Evolutionary conservation across 768 basidiomycete species (phyloP), one percentile per base, ranked within the genome.

Genomic region (Lyophyllum shimeji): DNA sequence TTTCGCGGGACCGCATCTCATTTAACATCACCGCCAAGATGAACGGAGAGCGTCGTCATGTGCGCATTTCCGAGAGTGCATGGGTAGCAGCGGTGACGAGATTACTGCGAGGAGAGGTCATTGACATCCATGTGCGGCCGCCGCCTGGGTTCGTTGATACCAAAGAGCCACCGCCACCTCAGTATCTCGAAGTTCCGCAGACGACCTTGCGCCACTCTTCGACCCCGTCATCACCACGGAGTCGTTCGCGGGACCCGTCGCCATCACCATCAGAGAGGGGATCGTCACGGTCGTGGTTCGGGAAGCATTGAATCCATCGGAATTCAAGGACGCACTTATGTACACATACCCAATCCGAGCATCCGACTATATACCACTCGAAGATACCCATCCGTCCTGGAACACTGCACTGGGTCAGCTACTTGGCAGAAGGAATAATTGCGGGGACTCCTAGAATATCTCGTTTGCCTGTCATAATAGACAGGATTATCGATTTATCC

Each of bases 61-160:
- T 80, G 37, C 75, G 75, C 52, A 86, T 83, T 62, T 85, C 74
- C 37, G 79, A 70, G 43, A 75, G 67, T 33, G 84, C 76, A 33
- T 86, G 84, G 84, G 57, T 69, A 5, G 69, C 68, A 1, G 68
- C 82, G 4, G 60, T 75, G 11, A 55, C 72, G 1, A 71, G 73
- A 51, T 62, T 85, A 50, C 49, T 74, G 7, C 71, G 75, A 18
- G 80, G 77, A 24, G 79, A 82, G 46, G 68, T 83, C 59, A 71
- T 85, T 50, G 76, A 82, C 50, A 69, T 85, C 1, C 58, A 62
- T 20, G 59, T 80, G 1, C 67, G 69, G 17, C 73, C 75, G 0
- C 67, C 73, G 27, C 63, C 71, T 46, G 63, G 69, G 4, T 48
- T 49, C 3, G 46, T 59, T 7, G 65, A 65, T 18, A 49, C 52